phyloP scores from a whole-genome alignment of 2,329 filamentous ascomycete species.

The Hymenoscyphus albidus region DNA sequence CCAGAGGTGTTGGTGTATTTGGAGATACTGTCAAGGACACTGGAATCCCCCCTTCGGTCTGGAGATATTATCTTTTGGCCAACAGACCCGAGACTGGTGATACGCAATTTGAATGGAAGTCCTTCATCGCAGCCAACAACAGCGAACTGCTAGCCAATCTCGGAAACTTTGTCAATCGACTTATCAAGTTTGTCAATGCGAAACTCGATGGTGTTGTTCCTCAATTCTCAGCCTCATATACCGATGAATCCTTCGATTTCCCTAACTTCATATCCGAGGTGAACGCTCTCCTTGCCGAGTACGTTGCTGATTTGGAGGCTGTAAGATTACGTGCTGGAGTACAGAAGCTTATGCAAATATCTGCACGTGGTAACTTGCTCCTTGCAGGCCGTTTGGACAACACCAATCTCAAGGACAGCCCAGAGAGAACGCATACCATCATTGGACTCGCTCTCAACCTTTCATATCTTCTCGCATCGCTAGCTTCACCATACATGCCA shows the following conservation, averaged over 20 bases:
- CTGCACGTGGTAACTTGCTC: conserved; percentile 57
- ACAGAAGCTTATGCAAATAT: conserved; percentile 62
- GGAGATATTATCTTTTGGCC: conserved; percentile 86
- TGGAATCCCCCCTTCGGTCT: conserved; percentile 80
- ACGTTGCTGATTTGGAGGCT: conserved; percentile 64
- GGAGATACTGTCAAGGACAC: conserved; percentile 86
- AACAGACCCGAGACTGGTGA: conserved; percentile 82
- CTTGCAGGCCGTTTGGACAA: conserved; percentile 46
- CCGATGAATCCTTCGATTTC: conserved; percentile 50
- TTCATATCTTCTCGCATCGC: conserved; percentile 72
- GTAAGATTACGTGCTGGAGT: conserved; percentile 68
- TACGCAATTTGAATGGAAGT: conserved; percentile 84
- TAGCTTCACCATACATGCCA: conserved; percentile 83
- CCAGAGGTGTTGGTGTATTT: conserved; percentile 83
- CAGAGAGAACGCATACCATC: conserved; percentile 38
- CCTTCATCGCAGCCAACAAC: conserved; percentile 83
- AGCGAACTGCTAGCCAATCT: conserved; percentile 76
- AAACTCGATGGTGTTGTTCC: conserved; percentile 68
- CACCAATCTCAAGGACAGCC: conserved; percentile 37
- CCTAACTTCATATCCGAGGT: conserved; percentile 48
- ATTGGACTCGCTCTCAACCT: conserved; percentile 81
- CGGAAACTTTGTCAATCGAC: conserved; percentile 69
- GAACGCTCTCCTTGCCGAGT: conserved; percentile 63
- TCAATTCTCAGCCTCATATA: conserved; percentile 52
- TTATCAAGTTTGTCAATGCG: conserved; percentile 72